A percentile compares a stretch with the other conserved stretches of the same genome.
Evolutionary conservation across 768 basidiomycete species (phyloP).

Genomic region (Auricularia cornea): DNA sequence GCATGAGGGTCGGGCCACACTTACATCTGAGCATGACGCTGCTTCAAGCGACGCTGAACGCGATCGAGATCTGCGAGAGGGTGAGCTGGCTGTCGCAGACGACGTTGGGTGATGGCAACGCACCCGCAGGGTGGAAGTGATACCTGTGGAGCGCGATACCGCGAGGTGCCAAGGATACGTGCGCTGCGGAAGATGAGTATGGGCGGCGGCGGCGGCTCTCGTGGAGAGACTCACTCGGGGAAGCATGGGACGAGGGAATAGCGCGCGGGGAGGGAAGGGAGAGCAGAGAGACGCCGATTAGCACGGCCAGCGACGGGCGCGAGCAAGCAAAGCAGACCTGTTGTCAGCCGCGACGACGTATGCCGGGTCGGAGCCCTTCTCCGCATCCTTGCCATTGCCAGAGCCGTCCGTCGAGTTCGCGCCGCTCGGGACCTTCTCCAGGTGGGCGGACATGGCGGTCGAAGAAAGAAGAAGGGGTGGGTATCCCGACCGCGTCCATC

Average conservation of each 20-base stretch:
- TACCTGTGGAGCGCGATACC: neutral
- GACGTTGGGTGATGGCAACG: neutral
- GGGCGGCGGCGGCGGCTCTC: neutral
- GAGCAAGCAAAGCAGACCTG: neutral
- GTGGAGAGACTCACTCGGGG: neutral
- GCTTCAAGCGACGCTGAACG: constrained; percentile 65
- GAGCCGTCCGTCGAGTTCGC: neutral
- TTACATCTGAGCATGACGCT: constrained; percentile 74
- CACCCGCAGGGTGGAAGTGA: neutral
- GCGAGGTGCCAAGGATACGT: neutral
- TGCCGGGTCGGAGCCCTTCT: neutral
- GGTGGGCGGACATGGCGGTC: neutral
- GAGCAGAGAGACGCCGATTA: neutral
- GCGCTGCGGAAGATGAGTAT: neutral
- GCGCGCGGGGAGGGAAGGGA: neutral
- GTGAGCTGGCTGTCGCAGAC: neutral
- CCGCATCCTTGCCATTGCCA: neutral
- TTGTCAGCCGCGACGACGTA: neutral
- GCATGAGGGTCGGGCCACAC: constrained; percentile 13
- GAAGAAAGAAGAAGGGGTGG: neutral
- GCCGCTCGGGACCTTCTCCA: neutral
- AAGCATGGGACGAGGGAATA: neutral
- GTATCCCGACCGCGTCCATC: neutral
- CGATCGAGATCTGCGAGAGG: constrained; percentile 30
- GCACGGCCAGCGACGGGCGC: neutral